phyloP scores from a whole-genome alignment of 768 basidiomycete species.

The Suillus lakei region DNA sequence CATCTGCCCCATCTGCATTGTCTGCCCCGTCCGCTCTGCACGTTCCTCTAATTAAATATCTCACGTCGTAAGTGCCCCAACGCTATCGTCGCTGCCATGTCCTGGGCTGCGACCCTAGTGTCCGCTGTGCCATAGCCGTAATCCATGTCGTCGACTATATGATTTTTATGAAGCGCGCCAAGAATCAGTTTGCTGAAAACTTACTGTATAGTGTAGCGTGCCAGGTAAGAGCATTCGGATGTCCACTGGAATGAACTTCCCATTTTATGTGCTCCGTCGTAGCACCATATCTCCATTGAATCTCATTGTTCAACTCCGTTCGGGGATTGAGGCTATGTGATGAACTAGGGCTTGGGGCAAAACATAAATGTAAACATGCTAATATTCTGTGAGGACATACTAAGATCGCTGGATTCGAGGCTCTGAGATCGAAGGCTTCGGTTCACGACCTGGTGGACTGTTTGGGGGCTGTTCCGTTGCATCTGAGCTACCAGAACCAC shows the following conservation, averaged over 20 bases:
- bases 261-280: neutral
- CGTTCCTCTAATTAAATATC: no score
- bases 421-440: neutral
- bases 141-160: neutral
- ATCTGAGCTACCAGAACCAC: no score
- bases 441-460: no score
- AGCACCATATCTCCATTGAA: no score
- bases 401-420: neutral
- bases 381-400: neutral
- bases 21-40: no score
- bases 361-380: neutral
- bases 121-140: neutral
- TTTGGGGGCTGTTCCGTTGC: no score
- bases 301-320: neutral
- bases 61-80: no score
- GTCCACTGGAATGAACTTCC: neutral
- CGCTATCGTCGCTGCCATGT: neutral
- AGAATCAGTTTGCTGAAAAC: neutral
- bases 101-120: neutral
- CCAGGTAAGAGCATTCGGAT: neutral
- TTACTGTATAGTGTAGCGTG: neutral
- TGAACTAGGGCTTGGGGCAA: neutral
- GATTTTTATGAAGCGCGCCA: neutral
- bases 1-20: no score
- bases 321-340: neutral